Percentiles rank a stretch among this genome's conserved stretches.
phyloP scores from a whole-genome alignment of 179 eudicot species.

The Beta lomatogona region DNA sequence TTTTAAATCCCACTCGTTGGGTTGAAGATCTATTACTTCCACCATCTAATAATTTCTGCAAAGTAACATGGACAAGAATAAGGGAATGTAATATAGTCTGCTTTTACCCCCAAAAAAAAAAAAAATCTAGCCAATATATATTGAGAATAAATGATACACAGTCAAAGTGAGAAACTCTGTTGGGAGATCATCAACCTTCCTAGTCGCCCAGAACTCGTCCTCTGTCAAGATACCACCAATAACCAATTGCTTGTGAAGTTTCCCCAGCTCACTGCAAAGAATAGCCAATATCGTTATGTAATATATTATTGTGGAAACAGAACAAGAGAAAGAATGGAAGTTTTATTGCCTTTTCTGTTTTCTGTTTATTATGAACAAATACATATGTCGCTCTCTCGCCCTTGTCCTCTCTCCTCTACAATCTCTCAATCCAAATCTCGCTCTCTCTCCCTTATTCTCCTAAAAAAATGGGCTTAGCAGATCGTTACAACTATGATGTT shows the following conservation, averaged over 20 bases:
- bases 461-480: not conserved
- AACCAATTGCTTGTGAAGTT: constrained; percentile 87
- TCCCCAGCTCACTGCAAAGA: constrained; percentile 78
- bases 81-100: not conserved
- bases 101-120: not conserved
- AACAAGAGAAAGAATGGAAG: not conserved
- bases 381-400: not conserved
- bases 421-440: not conserved
- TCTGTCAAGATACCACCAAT: constrained; percentile 70
- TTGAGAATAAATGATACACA: not conserved
- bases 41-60: constrained; percentile 85
- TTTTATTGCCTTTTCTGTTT: not conserved
- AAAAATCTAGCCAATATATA: not conserved
- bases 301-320: constrained; percentile 6
- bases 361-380: not conserved
- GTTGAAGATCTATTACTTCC: constrained; percentile 47
- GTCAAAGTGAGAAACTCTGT: constrained; percentile 3
- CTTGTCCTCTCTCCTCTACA: not conserved
- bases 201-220: constrained; percentile 95
- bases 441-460: not conserved
- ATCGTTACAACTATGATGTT: too few relatives aligned
- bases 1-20: constrained; percentile 82
- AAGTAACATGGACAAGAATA: constrained; percentile 8
- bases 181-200: constrained; percentile 61
- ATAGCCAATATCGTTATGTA: constrained; percentile 15